phyloP scores from a whole-genome alignment of 495 filamentous ascomycete species.

The Elasticomyces elasticus region DNA sequence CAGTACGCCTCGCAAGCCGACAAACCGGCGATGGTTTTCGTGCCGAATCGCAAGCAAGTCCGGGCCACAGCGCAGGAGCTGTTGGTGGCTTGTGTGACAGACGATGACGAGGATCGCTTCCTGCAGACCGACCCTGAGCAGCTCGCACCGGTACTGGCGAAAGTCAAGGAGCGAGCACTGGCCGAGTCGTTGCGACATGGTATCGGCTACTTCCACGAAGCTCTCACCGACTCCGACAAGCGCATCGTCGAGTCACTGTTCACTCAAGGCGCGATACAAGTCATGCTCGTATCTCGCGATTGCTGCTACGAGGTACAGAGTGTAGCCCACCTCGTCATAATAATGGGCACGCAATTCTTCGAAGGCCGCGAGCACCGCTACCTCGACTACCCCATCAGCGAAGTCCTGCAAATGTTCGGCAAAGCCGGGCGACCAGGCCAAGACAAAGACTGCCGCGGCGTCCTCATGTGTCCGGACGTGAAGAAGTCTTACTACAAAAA shows the following conservation, averaged over 20 bases:
- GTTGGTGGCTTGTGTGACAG: slow-evolving; percentile 69
- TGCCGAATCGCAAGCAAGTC: slow-evolving; percentile 85
- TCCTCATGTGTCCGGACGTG: slow-evolving; percentile 87
- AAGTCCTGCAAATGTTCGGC: slow-evolving; percentile 99
- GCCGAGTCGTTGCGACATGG: slow-evolving; percentile 90
- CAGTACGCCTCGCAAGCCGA: slow-evolving; percentile 67
- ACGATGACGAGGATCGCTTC: slow-evolving; percentile 91
- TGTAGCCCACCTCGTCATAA: slow-evolving; percentile 79
- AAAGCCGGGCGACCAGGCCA: slow-evolving; percentile 69
- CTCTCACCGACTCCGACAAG: slow-evolving; percentile 77
- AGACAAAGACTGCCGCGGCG: slow-evolving; percentile 76
- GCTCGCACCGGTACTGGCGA: slow-evolving; percentile 67
- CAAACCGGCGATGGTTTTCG: slow-evolving; percentile 83
- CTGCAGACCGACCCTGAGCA: slow-evolving; percentile 70
- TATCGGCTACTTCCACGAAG: slow-evolving; percentile 96
- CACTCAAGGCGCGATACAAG: slow-evolving; percentile 82
- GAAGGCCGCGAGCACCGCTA: slow-evolving; percentile 96
- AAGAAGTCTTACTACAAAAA: slow-evolving; percentile 98
- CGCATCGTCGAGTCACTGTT: slow-evolving; percentile 87
- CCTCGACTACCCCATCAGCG: slow-evolving; percentile 89
- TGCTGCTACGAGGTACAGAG: slow-evolving; percentile 92
- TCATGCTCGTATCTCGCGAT: slow-evolving; percentile 86
- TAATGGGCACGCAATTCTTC: slow-evolving; percentile 99
- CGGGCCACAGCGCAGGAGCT: slow-evolving; percentile 84
- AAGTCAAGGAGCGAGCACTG: slow-evolving; percentile 74